Percentiles rank a stretch among this genome's conserved stretches.
Conservation (phyloP, 768 basidiomycete genomes). For the Boletellus ananas region DNA sequence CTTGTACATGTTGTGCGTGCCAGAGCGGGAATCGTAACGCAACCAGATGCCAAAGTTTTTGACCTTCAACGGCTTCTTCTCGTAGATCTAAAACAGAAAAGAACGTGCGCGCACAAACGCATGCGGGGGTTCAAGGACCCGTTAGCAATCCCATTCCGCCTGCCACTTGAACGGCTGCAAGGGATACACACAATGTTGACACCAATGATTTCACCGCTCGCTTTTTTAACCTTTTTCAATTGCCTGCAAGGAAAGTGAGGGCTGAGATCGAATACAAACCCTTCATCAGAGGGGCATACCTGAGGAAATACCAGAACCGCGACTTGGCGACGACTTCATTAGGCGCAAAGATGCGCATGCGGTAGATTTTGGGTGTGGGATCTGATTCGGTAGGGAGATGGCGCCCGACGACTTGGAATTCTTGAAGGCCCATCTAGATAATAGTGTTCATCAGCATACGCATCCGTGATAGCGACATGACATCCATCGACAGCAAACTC, state of each 20-base stretch:
- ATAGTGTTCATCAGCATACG: constrained; percentile 12
- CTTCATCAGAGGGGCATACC: constrained; percentile 42
- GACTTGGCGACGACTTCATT: constrained; percentile 99
- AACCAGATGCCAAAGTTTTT: constrained; percentile 99
- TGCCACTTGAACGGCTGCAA: constrained; percentile 83
- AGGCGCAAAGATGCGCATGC: constrained; percentile 99
- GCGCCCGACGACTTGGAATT: constrained; percentile 97
- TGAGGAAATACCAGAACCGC: constrained; percentile 99
- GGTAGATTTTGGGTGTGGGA: constrained; percentile 96
- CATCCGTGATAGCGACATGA: constrained; percentile 12
- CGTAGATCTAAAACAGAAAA: constrained; percentile 71
- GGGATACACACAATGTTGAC: constrained; percentile 91
- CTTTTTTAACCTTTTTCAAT: constrained; percentile 99
- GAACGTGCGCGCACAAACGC: constrained; percentile 14
- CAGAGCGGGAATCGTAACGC: constrained; percentile 98
- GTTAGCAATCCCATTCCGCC: constrained; percentile 70
- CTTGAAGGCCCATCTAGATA: constrained; percentile 69
- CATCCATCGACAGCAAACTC: constrained; percentile 32
- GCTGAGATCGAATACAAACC: neutral
- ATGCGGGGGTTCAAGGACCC: constrained; percentile 12
- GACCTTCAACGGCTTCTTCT: constrained; percentile 96
- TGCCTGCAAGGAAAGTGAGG: constrained; percentile 50
- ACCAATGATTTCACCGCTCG: constrained; percentile 97
- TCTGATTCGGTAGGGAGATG: constrained; percentile 93
- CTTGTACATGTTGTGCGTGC: constrained; percentile 99